Percentiles rank a stretch among this genome's conserved stretches.
These are phyloP conservation scores for Flagelloscypha sp. DNA, from an alignment of 768 basidiomycete species.

Conservation along the genomic window DNA sequence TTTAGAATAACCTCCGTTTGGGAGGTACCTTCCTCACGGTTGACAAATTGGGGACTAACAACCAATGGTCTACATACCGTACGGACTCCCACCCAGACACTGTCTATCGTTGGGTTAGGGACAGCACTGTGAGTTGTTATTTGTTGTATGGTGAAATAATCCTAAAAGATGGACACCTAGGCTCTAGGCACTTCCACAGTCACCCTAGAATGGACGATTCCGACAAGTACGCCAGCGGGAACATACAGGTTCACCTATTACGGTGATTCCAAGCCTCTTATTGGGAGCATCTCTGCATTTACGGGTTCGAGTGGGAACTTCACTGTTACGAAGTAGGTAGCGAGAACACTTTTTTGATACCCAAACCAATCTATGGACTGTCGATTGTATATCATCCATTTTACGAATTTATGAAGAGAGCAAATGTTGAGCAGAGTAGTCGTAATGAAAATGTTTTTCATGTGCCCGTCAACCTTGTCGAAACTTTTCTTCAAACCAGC, in stretches of 20 bases:
- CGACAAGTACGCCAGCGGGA: too few species aligned
- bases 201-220: too few species aligned
- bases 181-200: conserved; percentile 56
- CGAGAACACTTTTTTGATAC: too few species aligned
- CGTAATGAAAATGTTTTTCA: too few species aligned
- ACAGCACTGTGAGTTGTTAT: conserved; percentile 35
- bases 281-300: conserved; percentile 58
- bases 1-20: conserved; percentile 67
- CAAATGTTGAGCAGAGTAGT: too few species aligned
- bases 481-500: too few species aligned
- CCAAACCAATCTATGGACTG: too few species aligned
- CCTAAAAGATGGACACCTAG: conserved; percentile 20
- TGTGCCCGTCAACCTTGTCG: too few species aligned
- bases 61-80: conserved; percentile 48
- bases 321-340: too few species aligned
- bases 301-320: conserved; percentile 55
- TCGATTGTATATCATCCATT: too few species aligned
- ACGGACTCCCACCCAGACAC: conserved; percentile 80
- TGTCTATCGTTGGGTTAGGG: conserved; percentile 55
- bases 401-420: too few species aligned
- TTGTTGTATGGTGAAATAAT: background rate
- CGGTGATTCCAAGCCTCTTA: conserved; percentile 66
- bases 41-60: conserved; percentile 40
- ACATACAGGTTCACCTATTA: conserved; percentile 65
- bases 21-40: conserved; percentile 68